phyloP scores from a whole-genome alignment of 768 basidiomycete genomes.

The Suillus variegatus region DNA sequence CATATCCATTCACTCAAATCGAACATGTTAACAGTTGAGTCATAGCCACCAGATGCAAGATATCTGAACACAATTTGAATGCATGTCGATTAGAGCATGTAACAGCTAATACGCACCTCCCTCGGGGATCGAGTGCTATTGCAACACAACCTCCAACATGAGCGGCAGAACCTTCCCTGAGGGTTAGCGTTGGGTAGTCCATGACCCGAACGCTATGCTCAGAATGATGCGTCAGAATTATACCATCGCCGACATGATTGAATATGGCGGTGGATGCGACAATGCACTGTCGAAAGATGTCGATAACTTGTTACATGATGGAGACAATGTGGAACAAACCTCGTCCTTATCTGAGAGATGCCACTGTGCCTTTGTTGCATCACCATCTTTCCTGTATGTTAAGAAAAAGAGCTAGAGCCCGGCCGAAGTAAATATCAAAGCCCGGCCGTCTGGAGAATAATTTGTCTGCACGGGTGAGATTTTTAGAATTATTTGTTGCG shows the following conservation, averaged over 20 bases:
- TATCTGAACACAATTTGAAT: constrained; percentile 45
- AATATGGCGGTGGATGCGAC: constrained; percentile 68
- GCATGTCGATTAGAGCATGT: neutral
- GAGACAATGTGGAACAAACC: constrained; percentile 8
- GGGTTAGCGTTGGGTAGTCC: constrained; percentile 62
- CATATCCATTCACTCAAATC: constrained; percentile 82
- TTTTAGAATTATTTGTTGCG: constrained; percentile 61
- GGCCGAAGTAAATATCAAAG: constrained; percentile 62
- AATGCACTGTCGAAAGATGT: constrained; percentile 36
- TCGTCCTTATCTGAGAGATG: constrained; percentile 35
- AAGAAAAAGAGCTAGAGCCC: constrained; percentile 64
- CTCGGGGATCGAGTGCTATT: constrained; percentile 75
- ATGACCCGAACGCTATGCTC: constrained; percentile 68
- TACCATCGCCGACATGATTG: constrained; percentile 73
- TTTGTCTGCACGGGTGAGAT: constrained; percentile 62
- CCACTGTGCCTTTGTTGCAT: constrained; percentile 56
- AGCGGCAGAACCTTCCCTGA: constrained; percentile 65
- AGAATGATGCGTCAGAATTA: constrained; percentile 64
- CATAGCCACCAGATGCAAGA: constrained; percentile 76
- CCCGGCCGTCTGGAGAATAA: constrained; percentile 73
- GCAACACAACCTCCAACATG: constrained; percentile 83
- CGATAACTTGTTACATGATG: neutral
- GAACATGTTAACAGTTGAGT: constrained; percentile 83
- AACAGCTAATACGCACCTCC: constrained; percentile 44
- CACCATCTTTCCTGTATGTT: constrained; percentile 53